A percentile compares a stretch with the other conserved stretches of the same genome.
These are phyloP conservation scores for Glycine latifolia DNA, from an alignment of 306 rosid genomes.

Conservation along the genomic window DNA sequence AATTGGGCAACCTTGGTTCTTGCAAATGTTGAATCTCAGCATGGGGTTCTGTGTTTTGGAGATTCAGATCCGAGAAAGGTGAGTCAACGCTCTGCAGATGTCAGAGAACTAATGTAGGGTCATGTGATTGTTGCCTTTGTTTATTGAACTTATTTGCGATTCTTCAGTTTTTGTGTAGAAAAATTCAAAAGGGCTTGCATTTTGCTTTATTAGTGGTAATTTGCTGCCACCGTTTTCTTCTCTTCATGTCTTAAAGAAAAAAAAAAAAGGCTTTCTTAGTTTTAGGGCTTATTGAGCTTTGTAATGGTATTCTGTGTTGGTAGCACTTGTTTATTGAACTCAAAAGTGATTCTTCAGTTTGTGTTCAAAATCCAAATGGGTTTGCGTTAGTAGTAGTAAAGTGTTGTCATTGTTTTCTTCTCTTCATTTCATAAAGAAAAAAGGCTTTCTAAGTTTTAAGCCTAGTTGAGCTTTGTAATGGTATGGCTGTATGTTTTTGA, in stretches of 20 bases:
- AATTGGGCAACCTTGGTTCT: slow-evolving; percentile 9
- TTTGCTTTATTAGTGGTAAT: background rate
- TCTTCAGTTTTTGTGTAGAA: slow-evolving; percentile 21
- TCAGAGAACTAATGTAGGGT: slow-evolving; percentile 22
- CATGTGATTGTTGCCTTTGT: slow-evolving; percentile 11
- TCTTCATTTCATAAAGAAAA: background rate
- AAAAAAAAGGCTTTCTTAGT: background rate
- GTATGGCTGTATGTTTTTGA: slow-evolving; percentile 27
- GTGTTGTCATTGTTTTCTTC: slow-evolving; percentile 5
- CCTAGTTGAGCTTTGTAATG: slow-evolving; percentile 24
- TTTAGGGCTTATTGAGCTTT: slow-evolving; percentile 22
- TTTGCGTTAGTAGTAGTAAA: background rate
- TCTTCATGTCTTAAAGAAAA: background rate
- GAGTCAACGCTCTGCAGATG: slow-evolving; percentile 28
- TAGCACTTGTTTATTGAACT: background rate
- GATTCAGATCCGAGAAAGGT: slow-evolving; percentile 53
- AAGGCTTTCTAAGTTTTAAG: background rate
- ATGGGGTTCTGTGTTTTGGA: slow-evolving; percentile 29
- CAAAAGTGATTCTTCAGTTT: slow-evolving; percentile 1
- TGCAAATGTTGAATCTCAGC: slow-evolving; percentile 7
- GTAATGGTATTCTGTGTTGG: background rate
- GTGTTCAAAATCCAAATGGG: slow-evolving; percentile 20
- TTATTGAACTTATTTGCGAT: slow-evolving; percentile 25
- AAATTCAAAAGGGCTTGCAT: background rate
- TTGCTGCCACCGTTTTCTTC: slow-evolving; percentile 20